Evolutionary conservation across 441 rosid species (phyloP), one percentile per base, ranked within the genome.

Genomic region (Jatropha podagrica): DNA sequence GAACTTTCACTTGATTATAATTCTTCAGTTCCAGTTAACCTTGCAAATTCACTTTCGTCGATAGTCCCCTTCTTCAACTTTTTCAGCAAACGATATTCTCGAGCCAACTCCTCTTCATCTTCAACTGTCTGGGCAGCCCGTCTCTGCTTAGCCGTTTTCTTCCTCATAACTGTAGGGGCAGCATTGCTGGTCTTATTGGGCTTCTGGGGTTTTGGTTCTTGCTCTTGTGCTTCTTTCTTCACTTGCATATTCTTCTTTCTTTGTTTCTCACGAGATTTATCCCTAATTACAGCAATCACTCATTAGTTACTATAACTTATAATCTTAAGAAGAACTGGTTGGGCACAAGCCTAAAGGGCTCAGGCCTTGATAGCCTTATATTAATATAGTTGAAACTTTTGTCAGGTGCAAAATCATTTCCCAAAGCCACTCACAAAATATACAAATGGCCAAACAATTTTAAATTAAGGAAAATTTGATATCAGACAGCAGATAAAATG

Each of bases 121-220:
- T 95, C 97, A 10, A 84, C 64, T 55, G 91, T 85, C 84, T 93
- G 99, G 73, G 82, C 80, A 7, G 95, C 88, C 54, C 90, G 96
- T 76, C 99, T 89, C 77, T 93, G 99, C 69, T 87, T 95, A 49
- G 96, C 98, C 0, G 99, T 95, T 81, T 88, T 84, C 89, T 93
- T 95, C 85, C 86, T 90, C 71, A 71, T 70, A 17, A 68, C 78
- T 51, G 83, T 66, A 65, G 84, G 55, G 17, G 77, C 81, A n/a
- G 82, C 65, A 69, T 73, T 76, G 38, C 76, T 68, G 38, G 69
- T 77, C 80, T 85, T 93, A 60, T 82, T 79, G 2, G 60, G 81
- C 83, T 81, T 87, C 76, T 82, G 83, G 12, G 73, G 69, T 59
- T 85, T 86, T 68, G 77, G 76, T 65, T 86, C 87, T 77, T 81